phyloP scores from a whole-genome alignment of 2,329 filamentous ascomycete genomes.

The Fusarium succisae region DNA sequence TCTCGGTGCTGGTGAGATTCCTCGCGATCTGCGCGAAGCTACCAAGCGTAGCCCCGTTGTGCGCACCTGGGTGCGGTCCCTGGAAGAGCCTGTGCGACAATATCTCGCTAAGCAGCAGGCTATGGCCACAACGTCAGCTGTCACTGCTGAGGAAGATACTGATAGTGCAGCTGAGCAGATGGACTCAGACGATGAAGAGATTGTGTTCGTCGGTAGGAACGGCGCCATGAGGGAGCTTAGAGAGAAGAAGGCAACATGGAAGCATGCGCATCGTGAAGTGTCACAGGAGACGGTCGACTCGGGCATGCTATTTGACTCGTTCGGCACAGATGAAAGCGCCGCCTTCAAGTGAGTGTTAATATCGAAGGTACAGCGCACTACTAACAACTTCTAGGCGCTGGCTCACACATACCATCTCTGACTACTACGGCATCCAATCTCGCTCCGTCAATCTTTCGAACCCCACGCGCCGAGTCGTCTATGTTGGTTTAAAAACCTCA shows the following conservation, averaged over 20 bases:
- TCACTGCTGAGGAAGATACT: constrained; percentile 26
- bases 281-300: constrained; percentile 67
- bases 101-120: constrained; percentile 70
- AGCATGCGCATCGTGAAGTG: constrained; percentile 61
- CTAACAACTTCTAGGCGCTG: constrained; percentile 71
- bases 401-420: constrained; percentile 90
- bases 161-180: constrained; percentile 51
- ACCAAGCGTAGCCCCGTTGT: constrained; percentile 84
- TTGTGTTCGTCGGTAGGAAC: constrained; percentile 84
- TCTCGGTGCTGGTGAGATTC: constrained; percentile 67
- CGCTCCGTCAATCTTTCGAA: constrained; percentile 79
- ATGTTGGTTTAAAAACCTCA: constrained; percentile 75
- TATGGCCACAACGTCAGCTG: constrained; percentile 18
- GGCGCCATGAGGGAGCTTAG: constrained; percentile 62
- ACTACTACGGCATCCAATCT: constrained; percentile 90
- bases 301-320: constrained; percentile 82
- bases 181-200: constrained; percentile 77
- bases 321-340: constrained; percentile 77
- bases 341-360: constrained; percentile 76
- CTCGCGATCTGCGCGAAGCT: constrained; percentile 81
- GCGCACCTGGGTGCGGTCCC: constrained; percentile 79
- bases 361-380: not conserved
- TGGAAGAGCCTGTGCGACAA: constrained; percentile 84
- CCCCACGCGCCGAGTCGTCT: constrained; percentile 80
- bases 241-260: constrained; percentile 54